phyloP scores from a whole-genome alignment of 2,329 filamentous ascomycete species.

The Alternaria hordeiaustralica region DNA sequence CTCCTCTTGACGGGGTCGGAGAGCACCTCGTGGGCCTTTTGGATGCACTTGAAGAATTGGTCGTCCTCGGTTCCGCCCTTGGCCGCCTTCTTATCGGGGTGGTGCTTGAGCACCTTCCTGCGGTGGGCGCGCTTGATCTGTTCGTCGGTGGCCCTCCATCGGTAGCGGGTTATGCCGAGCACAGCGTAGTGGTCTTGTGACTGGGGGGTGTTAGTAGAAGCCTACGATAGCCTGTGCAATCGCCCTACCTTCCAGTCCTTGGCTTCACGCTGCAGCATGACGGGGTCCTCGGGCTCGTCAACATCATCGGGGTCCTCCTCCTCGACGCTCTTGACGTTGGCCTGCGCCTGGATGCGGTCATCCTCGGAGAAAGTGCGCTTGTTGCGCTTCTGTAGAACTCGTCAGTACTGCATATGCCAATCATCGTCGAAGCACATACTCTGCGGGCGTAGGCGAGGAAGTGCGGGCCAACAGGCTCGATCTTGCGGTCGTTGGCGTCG shows the following conservation, averaged over 20 bases:
- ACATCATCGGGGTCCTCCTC: constrained; percentile 89
- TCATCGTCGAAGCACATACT: constrained; percentile 57
- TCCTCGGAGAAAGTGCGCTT: constrained; percentile 99
- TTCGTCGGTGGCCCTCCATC: constrained; percentile 90
- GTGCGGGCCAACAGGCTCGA: constrained; percentile 96
- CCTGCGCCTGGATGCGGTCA: constrained; percentile 94
- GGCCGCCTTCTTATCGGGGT: constrained; percentile 98
- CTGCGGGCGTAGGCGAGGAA: constrained; percentile 97
- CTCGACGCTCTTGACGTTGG: constrained; percentile 94
- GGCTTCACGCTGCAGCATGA: constrained; percentile 90
- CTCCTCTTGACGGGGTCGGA: constrained; percentile 89
- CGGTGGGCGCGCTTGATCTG: constrained; percentile 99
- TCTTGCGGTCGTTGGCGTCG: constrained; percentile 78
- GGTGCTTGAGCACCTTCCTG: constrained; percentile 99
- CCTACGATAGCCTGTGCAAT: no score
- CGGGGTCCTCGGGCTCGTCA: constrained; percentile 89
- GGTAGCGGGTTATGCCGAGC: constrained; percentile 89
- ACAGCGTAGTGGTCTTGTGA: constrained; percentile 99
- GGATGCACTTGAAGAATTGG: constrained; percentile 99
- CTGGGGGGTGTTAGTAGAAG: constrained; percentile 18
- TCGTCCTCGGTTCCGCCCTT: constrained; percentile 88
- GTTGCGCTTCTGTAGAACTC: constrained; percentile 69
- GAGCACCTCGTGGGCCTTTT: constrained; percentile 94
- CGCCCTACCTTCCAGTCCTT: constrained; percentile 97
- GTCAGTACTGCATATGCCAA: constrained; percentile 21